phyloP scores from a whole-genome alignment of 2,329 filamentous ascomycete genomes.

The Fusarium siculi region DNA sequence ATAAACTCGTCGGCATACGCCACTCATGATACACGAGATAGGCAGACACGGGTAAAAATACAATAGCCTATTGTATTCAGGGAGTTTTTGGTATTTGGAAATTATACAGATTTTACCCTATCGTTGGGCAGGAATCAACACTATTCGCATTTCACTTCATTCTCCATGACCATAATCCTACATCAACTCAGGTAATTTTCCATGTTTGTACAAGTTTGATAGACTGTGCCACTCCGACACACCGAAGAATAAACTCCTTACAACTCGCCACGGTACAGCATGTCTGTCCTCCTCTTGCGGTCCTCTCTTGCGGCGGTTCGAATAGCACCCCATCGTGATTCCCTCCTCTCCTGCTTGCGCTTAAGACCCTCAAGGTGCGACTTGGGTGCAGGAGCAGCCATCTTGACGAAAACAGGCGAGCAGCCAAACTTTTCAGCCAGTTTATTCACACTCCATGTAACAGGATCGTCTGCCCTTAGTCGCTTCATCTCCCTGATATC shows the following conservation, averaged over 20 bases:
- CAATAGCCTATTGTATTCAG: conserved; percentile 30
- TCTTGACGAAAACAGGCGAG: conserved; percentile 66
- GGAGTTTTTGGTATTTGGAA: conserved; percentile 41
- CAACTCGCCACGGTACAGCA: conserved; percentile 64
- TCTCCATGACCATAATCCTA: conserved; percentile 41
- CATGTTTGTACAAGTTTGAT: conserved; percentile 39
- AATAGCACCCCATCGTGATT: conserved; percentile 67
- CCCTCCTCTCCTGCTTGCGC: conserved; percentile 59
- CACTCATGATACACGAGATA: background rate
- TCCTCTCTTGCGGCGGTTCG: conserved; percentile 66
- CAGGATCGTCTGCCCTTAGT: conserved; percentile 64
- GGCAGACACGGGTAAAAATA: conserved; percentile 15
- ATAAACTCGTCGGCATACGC: background rate
- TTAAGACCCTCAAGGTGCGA: conserved; percentile 60
- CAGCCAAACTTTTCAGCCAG: conserved; percentile 67
- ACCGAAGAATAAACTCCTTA: conserved; percentile 44
- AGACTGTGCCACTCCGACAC: background rate
- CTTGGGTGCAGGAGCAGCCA: conserved; percentile 62
- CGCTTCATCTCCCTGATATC: conserved; percentile 70
- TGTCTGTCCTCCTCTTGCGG: conserved; percentile 61
- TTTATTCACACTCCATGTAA: conserved; percentile 63
- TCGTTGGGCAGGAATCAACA: conserved; percentile 14
- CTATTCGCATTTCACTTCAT: conserved; percentile 23
- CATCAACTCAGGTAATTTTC: conserved; percentile 32
- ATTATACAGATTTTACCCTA: conserved; percentile 38